These are phyloP conservation scores for Acanthamoeba healyi DNA, from an alignment of 208 protist species.

Conservation along the genomic window DNA sequence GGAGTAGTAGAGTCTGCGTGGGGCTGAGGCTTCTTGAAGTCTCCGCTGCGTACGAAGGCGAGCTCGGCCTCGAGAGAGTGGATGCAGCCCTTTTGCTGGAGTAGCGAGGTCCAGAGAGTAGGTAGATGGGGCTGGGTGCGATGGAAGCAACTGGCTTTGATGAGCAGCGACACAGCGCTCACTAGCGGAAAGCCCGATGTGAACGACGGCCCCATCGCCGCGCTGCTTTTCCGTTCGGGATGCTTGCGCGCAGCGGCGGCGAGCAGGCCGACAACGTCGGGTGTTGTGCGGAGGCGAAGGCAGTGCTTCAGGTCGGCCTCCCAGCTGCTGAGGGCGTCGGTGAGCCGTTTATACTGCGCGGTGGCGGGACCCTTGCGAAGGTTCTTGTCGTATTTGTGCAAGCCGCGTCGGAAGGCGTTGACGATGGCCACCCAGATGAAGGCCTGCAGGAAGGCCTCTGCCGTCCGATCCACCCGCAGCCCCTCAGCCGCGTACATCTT, in stretches of 20 bases:
- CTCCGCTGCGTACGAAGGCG: background rate
- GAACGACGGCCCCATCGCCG: constrained; percentile 5
- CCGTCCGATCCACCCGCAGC: background rate
- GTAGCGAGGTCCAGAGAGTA: background rate
- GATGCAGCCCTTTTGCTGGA: constrained; percentile 12
- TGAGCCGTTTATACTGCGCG: background rate
- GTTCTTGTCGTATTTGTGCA: background rate
- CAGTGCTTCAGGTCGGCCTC: constrained; percentile 13
- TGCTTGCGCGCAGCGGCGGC: background rate
- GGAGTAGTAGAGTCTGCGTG: background rate
- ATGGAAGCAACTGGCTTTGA: constrained; percentile 16
- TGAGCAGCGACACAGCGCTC: background rate
- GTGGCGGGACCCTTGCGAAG: background rate
- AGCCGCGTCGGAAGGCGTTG: constrained; percentile 8
- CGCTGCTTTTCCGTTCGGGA: constrained; percentile 19
- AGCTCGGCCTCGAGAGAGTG: constrained; percentile 18
- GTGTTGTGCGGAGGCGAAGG: background rate
- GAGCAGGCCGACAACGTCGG: background rate
- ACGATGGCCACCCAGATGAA: constrained; percentile 69
- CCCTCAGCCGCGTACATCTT: constrained; percentile 14
- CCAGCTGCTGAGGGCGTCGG: background rate
- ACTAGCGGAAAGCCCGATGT: constrained; percentile 17
- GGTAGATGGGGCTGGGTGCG: background rate
- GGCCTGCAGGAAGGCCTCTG: constrained; percentile 40
- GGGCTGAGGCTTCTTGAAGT: background rate